phyloP scores from a whole-genome alignment of 2,329 filamentous ascomycete genomes.

The Thelonectria olida region DNA sequence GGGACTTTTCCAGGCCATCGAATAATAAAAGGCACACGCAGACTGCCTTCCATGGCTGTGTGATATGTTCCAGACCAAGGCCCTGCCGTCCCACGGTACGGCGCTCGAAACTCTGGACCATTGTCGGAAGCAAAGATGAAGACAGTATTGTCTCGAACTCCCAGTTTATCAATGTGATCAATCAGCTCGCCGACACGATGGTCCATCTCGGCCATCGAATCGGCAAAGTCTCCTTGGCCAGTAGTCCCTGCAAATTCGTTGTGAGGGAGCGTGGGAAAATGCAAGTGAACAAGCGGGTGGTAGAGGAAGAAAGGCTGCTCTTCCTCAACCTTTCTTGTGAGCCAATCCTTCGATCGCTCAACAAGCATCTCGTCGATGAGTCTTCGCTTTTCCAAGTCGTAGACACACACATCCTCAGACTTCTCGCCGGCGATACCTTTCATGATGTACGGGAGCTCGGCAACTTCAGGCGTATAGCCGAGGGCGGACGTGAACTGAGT shows the following conservation, averaged over 20 bases:
- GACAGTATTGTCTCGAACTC: slow-evolving; percentile 42
- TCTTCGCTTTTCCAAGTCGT: slow-evolving; percentile 43
- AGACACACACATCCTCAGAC: slow-evolving; percentile 44
- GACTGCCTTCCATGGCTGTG: slow-evolving; percentile 48
- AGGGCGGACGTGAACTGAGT: slow-evolving; percentile 46
- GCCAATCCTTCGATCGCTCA: slow-evolving; percentile 43
- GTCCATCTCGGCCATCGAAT: slow-evolving; percentile 48
- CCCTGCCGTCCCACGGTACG: slow-evolving; percentile 44
- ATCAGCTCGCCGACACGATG: slow-evolving; percentile 43
- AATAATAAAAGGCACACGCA: slow-evolving; percentile 48
- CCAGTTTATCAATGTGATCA: slow-evolving; percentile 43
- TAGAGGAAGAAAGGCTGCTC: slow-evolving; percentile 45
- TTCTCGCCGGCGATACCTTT: slow-evolving; percentile 35
- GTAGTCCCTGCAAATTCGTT: slow-evolving; percentile 42
- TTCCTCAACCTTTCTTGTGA: slow-evolving; percentile 35
- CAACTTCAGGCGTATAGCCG: slow-evolving; percentile 45
- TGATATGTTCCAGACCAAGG: slow-evolving; percentile 48
- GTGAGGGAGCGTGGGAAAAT: slow-evolving; percentile 46
- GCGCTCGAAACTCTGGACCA: slow-evolving; percentile 45
- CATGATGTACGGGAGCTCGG: slow-evolving; percentile 48
- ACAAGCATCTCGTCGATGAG: slow-evolving; percentile 46
- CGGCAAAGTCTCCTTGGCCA: slow-evolving; percentile 43
- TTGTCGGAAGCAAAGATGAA: slow-evolving; percentile 49
- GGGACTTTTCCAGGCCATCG: slow-evolving; percentile 45
- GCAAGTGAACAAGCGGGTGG: slow-evolving; percentile 45